A percentile compares a stretch with the other conserved stretches of the same genome.
These are phyloP conservation scores for Cenococcum geophilum DNA, from an alignment of 495 filamentous ascomycete species.

Conservation along the genomic window DNA sequence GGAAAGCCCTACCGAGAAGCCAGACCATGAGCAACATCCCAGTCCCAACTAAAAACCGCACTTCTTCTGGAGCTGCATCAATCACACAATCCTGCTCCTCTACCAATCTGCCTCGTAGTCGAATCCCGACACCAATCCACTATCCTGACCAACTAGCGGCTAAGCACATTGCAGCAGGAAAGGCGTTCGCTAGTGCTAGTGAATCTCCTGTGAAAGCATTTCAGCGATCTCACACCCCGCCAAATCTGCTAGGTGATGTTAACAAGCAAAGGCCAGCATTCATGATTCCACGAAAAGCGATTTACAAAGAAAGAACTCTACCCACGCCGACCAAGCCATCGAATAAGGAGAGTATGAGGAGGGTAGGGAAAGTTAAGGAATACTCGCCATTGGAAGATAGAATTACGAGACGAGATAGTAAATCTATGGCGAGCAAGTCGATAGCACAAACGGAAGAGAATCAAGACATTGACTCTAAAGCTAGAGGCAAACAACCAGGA, in stretches of 20 bases:
- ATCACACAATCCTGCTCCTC: background rate
- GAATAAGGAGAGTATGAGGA: background rate
- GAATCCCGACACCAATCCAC: background rate
- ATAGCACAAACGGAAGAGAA: background rate
- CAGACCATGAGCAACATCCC: constrained; percentile 7
- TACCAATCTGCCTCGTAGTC: background rate
- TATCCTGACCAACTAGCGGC: background rate
- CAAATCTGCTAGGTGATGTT: background rate
- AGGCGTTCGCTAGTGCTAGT: background rate
- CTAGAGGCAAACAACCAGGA: background rate
- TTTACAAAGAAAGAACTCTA: background rate
- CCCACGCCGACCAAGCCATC: background rate
- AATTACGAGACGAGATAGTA: constrained; percentile 3
- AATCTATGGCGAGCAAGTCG: background rate
- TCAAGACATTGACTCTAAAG: background rate
- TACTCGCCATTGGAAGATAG: background rate
- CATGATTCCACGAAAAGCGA: constrained; percentile 1
- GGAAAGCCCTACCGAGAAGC: background rate
- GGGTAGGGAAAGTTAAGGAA: background rate
- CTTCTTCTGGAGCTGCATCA: background rate
- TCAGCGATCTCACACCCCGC: background rate
- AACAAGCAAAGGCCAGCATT: background rate
- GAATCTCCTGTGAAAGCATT: background rate
- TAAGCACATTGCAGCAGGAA: constrained; percentile 3
- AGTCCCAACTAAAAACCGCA: background rate